Evolutionary conservation across 495 filamentous ascomycete genomes (phyloP), one percentile per base, ranked within the genome.

Genomic region (Hyaloscypha bicolor): DNA sequence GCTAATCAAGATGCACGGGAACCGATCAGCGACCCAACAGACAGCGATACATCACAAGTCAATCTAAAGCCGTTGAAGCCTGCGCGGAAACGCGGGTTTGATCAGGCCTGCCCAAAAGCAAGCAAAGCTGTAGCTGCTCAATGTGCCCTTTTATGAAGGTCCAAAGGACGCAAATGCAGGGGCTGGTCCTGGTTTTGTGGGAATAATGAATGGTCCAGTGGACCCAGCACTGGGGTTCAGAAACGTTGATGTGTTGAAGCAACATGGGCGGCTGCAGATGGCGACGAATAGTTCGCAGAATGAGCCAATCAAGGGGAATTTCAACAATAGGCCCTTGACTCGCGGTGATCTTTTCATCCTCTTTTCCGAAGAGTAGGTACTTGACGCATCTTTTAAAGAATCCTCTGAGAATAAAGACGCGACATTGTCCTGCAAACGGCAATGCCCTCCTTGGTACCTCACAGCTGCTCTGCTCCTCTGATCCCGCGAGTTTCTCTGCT

Each of bases 41-140:
- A 25, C 25, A 25, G 25, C 25, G 25, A 25, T 2, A 25, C 35
- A 31, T 42, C 33, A 45, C 4, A 45, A 61, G 9, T 19, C 21
- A 42, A 61, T 61, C 31, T 33, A 59, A 33, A 59, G 56, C 56
- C 56, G 56, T 61, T 61, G 58, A 61, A 14, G 58, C n/a, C n/a
- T 31, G 6, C 9, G 9, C n/a, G 3, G 21, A 61, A 22, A 22
- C 21, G 21, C 14, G 35, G 21, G 58, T 42, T 5, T 61, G 58
- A 61, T 19, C 58, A 61, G 21, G 30, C 33, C 22, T 25, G 5
- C 14, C n/a, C 0, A 61, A 61, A 61, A 61, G 58, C 33, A 61
- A 61, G 22, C 57, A 48, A 4, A 3, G 16, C 42, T 48, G 42
- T 48, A 0, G 42, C 42, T 48, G 42, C 42, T 16, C 42, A 14